phyloP scores from a whole-genome alignment of 208 protist genomes.

The Novymonas esmeraldas region DNA sequence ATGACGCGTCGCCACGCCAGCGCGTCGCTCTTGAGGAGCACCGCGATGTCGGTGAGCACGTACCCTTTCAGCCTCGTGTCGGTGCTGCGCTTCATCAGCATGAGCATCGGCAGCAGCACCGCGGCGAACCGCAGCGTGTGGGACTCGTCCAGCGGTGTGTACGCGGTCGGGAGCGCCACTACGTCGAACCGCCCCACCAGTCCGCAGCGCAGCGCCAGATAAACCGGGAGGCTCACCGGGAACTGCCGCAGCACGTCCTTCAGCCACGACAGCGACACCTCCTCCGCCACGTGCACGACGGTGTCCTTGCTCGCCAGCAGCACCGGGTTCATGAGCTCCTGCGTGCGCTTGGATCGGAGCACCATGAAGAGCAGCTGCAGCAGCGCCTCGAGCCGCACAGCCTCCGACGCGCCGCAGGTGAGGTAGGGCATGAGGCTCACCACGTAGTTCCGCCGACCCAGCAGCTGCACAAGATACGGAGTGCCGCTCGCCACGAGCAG shows the following conservation, averaged over 20 bases:
- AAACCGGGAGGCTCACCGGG: constrained; percentile 46
- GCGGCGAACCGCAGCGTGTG: constrained; percentile 55
- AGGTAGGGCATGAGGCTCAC: constrained; percentile 70
- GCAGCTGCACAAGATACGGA: constrained; percentile 49
- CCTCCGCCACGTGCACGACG: constrained; percentile 55
- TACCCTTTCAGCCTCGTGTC: constrained; percentile 45
- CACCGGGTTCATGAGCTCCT: constrained; percentile 80
- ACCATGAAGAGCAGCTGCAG: constrained; percentile 73
- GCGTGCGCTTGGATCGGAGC: constrained; percentile 65
- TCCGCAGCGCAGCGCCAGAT: constrained; percentile 64
- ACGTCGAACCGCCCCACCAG: constrained; percentile 71
- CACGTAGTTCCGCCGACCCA: constrained; percentile 67
- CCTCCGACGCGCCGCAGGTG: constrained; percentile 13
- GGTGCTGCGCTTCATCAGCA: constrained; percentile 53
- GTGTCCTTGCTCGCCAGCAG: constrained; percentile 50
- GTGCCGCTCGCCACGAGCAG: constrained; percentile 52
- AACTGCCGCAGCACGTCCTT: constrained; percentile 43
- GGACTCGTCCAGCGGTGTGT: constrained; percentile 35
- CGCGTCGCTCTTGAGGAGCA: constrained; percentile 57
- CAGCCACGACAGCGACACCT: constrained; percentile 80
- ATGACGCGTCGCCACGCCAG: constrained; percentile 67
- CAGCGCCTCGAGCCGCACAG: constrained; percentile 64
- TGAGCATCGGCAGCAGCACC: constrained; percentile 57
- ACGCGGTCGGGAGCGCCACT: constrained; percentile 28
- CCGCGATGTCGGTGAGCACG: constrained; percentile 56